These are phyloP conservation scores for Penicillium taxi DNA, from an alignment of 495 filamentous ascomycete genomes.

Conservation along the genomic window DNA sequence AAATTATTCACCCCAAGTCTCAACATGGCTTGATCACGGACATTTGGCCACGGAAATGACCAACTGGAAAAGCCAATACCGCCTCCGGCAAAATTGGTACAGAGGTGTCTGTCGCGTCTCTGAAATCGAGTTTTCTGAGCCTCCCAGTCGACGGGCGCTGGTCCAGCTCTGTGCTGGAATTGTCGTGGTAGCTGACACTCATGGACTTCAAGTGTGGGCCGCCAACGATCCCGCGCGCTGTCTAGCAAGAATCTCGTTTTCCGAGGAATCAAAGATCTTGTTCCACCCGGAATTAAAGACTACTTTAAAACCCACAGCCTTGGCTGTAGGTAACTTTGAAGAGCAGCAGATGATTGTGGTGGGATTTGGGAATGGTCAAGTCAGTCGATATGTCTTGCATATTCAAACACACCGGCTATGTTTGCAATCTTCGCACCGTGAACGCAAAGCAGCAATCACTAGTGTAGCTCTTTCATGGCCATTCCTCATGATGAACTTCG, in stretches of 20 bases:
- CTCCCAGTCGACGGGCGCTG: constrained; percentile 50
- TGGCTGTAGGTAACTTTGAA: constrained; percentile 47
- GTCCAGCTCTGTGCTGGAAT: constrained; percentile 66
- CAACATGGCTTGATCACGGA: constrained; percentile 77
- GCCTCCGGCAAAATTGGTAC: constrained; percentile 86
- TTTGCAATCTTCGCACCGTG: constrained; percentile 45
- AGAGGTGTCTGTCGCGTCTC: constrained; percentile 72
- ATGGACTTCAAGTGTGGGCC: constrained; percentile 72
- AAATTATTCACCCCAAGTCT: constrained; percentile 61
- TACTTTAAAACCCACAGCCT: constrained; percentile 65
- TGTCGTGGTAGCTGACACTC: constrained; percentile 67
- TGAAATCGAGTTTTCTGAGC: constrained; percentile 59
- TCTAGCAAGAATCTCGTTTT: constrained; percentile 21
- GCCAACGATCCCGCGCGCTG: constrained; percentile 46
- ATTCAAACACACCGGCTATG: constrained; percentile 33
- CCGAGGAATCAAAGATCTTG: neutral
- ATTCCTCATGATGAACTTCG: constrained; percentile 69
- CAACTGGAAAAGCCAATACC: constrained; percentile 88
- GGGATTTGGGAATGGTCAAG: constrained; percentile 71
- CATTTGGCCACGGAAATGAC: constrained; percentile 47
- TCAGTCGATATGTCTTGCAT: constrained; percentile 58
- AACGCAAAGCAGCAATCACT: constrained; percentile 56
- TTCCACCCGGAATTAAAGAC: too few species aligned
- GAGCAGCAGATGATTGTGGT: constrained; percentile 44
- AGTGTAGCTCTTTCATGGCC: constrained; percentile 67